Percentiles rank a stretch among this genome's conserved stretches.
Evolutionary conservation across 2,329 filamentous ascomycete species (phyloP).

Genomic region (Xylogone sp.): DNA sequence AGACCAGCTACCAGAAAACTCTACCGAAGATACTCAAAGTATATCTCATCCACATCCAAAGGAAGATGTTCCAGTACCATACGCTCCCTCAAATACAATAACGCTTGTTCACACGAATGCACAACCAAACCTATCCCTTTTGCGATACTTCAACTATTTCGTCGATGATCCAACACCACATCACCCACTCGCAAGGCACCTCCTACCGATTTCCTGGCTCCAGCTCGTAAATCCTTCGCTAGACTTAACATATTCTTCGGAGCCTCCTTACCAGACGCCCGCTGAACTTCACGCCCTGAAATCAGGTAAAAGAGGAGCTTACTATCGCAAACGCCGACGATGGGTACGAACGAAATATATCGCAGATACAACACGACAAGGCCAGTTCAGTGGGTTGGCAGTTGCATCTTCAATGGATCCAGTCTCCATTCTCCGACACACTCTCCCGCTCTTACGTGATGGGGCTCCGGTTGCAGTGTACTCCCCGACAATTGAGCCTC

Average conservation of each 20-base stretch:
- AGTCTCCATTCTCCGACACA: constrained; percentile 67
- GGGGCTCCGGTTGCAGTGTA: constrained; percentile 86
- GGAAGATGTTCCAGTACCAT: constrained; percentile 11
- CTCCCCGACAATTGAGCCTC: constrained; percentile 73
- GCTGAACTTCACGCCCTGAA: constrained; percentile 69
- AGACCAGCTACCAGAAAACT: not conserved
- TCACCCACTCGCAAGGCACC: constrained; percentile 78
- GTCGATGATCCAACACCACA: constrained; percentile 55
- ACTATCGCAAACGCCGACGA: constrained; percentile 83
- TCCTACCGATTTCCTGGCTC: constrained; percentile 86
- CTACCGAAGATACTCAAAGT: constrained; percentile 5
- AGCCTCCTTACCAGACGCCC: constrained; percentile 56
- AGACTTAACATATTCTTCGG: constrained; percentile 69
- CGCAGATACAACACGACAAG: constrained; percentile 69
- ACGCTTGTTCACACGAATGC: constrained; percentile 78
- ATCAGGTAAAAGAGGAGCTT: constrained; percentile 75
- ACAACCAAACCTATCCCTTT: constrained; percentile 81
- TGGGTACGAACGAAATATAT: constrained; percentile 71
- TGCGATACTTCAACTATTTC: constrained; percentile 90
- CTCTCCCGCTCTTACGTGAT: constrained; percentile 76
- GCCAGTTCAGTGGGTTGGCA: constrained; percentile 79
- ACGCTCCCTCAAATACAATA: constrained; percentile 57
- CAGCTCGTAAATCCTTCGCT: constrained; percentile 76
- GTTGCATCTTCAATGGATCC: constrained; percentile 82
- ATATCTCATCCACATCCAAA: not conserved